Conservation (phyloP, 495 filamentous ascomycete species). For the Parachaetomium inaequale region DNA sequence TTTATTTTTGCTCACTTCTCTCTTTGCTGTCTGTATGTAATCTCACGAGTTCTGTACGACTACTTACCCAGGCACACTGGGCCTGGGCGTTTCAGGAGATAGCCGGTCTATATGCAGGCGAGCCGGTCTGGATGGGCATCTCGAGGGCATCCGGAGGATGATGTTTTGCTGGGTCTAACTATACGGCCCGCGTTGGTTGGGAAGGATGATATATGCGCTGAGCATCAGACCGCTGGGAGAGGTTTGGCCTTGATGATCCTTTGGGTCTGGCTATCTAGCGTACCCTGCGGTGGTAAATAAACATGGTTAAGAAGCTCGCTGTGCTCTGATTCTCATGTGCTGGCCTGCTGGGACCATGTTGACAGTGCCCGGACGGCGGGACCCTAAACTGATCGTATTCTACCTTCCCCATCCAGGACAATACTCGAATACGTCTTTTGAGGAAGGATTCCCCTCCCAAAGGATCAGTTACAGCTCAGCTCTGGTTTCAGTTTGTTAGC, state of each 20-base stretch:
- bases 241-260: neutral
- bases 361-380: neutral
- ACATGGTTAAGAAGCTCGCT: neutral
- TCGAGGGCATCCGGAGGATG: neutral
- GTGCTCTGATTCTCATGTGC: neutral
- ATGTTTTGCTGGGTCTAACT: neutral
- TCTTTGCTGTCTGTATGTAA: conserved; percentile 6
- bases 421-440: too few relatives aligned
- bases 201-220: too few relatives aligned
- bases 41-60: conserved; percentile 3
- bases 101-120: neutral
- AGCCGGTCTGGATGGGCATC: conserved; percentile 1
- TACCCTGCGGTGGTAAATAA: conserved; percentile 3
- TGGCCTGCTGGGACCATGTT: neutral
- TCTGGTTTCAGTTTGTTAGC: too few relatives aligned
- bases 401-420: too few relatives aligned
- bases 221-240: too few relatives aligned
- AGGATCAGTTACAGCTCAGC: too few relatives aligned
- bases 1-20: neutral
- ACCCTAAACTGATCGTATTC: too few relatives aligned
- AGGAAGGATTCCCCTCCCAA: too few relatives aligned
- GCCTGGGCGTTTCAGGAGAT: conserved; percentile 6
- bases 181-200: neutral
- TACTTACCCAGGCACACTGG: neutral
- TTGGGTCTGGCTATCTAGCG: neutral